These are phyloP conservation scores for Boletus pseudopeckii DNA, from an alignment of 768 basidiomycete species.

Conservation along the genomic window DNA sequence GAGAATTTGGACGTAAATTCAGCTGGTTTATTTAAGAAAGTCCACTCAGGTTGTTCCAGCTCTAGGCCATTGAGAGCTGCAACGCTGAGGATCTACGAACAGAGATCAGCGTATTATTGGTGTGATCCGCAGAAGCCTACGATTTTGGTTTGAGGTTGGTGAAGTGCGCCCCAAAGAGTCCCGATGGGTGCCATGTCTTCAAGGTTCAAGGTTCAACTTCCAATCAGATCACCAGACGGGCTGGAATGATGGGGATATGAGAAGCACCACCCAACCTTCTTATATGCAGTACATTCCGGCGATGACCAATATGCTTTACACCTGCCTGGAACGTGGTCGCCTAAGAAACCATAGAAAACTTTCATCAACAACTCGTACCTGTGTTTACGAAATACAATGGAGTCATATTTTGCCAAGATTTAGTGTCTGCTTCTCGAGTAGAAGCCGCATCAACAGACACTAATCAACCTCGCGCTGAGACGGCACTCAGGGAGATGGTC, in stretches of 20 bases:
- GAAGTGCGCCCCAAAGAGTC: conserved; percentile 11
- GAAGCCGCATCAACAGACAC: too few species aligned
- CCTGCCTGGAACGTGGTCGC: too few species aligned
- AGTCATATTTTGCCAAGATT: too few species aligned
- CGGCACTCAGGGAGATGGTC: too few species aligned
- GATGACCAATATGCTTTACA: too few species aligned
- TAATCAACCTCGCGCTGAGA: too few species aligned
- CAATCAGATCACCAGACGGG: not conserved
- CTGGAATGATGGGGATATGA: not conserved
- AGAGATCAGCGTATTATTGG: not conserved
- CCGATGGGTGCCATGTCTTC: conserved; percentile 16
- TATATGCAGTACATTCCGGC: not conserved
- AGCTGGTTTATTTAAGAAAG: conserved; percentile 8
- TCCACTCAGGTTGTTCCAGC: conserved; percentile 3
- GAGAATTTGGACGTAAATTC: conserved; percentile 14
- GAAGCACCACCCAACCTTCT: not conserved
- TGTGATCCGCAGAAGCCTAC: not conserved
- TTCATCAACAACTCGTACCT: too few species aligned
- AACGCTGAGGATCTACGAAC: conserved; percentile 12
- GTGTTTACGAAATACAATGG: too few species aligned
- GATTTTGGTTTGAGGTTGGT: conserved; percentile 16
- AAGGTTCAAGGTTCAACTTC: not conserved
- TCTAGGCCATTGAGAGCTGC: conserved; percentile 6
- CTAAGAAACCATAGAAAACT: too few species aligned
- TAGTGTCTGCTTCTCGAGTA: too few species aligned